Base-by-base conservation (phyloP, 2,329 filamentous ascomycete species). In the Verruconis gallopava region DNA sequence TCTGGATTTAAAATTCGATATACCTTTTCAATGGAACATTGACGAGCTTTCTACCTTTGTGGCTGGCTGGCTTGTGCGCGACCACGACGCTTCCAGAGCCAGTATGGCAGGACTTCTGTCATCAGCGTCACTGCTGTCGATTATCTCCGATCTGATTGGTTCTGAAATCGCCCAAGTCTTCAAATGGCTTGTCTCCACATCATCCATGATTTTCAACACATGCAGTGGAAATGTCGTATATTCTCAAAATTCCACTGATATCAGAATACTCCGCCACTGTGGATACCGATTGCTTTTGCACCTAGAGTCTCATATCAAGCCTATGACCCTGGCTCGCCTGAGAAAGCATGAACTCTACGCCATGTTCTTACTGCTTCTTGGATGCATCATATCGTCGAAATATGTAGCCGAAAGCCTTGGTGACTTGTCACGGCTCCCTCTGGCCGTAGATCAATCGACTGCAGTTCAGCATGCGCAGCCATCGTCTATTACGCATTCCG, bases 61-160 rank as follows among this genome's bases (percentile, higher is more conserved):
- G 19, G 37, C 37, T 4, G 22, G 37, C 6, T 40, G 37, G 37
- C 37, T 40, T 14, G 5, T 30, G n/a, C 18, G 14, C 28, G 37
- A 40, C 22, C 36, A 6, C 9, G 36, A 13, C 14, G 4, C 20
- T 14, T 28, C 21, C n/a, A 21, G 17, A 32, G 37, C 21, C 22
- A 40, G 37, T 13, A 40, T 40, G 37, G 37, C 32, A n/a, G 37
- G 21, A 9, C 28, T 40, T 17, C 28, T 40, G 37, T 40, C 37
- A 2, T 40, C 37, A 11, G 37, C 37, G 32, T 40, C 37, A 9
- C 15, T 40, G 3, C 32, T 28, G 12, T 30, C 22, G 5, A 30
- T 21, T 19, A 9, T 40, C 5, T 40, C 37, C 9, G 21, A 9
- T 4, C 28, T 40, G 14, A 40, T 40, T 32, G 21, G 21, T 6